A percentile compares a stretch with the other conserved stretches of the same genome.
These are phyloP conservation scores for Suhomyces pyralidae DNA, from an alignment of 805 yeast species.

Conservation along the genomic window DNA sequence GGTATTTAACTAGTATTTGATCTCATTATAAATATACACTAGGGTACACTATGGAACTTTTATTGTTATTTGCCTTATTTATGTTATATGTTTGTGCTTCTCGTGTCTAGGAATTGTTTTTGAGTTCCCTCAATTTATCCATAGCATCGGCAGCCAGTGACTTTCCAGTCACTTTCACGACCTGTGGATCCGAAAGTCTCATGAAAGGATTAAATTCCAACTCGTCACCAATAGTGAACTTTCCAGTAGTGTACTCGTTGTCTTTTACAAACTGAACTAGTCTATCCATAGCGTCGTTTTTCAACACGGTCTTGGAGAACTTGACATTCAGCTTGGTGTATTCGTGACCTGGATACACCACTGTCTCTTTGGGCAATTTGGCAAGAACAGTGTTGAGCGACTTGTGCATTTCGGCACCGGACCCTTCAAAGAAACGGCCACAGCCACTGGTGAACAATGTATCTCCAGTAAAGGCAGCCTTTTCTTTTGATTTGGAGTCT, in stretches of 20 bases:
- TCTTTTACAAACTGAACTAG: constrained; percentile 50
- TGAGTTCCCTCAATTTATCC: constrained; percentile 71
- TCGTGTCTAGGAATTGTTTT: constrained; percentile 46
- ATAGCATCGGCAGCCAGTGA: constrained; percentile 54
- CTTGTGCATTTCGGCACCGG: constrained; percentile 71
- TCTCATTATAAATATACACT: no score
- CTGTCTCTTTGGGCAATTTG: constrained; percentile 62
- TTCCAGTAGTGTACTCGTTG: constrained; percentile 80
- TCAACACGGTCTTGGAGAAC: constrained; percentile 67
- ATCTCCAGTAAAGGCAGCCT: constrained; percentile 91
- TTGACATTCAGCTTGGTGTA: constrained; percentile 80
- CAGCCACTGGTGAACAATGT: constrained; percentile 93
- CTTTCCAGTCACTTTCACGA: constrained; percentile 57
- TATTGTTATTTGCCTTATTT: no score
- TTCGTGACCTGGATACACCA: constrained; percentile 93
- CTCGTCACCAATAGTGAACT: constrained; percentile 83
- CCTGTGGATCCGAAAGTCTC: constrained; percentile 64
- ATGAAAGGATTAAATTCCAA: constrained; percentile 83
- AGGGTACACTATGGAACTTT: no score
- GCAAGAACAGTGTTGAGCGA: constrained; percentile 62
- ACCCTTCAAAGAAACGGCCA: constrained; percentile 95
- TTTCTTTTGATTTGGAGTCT: constrained; percentile 61
- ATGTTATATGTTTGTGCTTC: no score
- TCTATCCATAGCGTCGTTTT: constrained; percentile 49
- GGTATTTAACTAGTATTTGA: no score